Base-by-base conservation (phyloP, 345 rosid genomes). In the Eucalyptus pauciflora region DNA sequence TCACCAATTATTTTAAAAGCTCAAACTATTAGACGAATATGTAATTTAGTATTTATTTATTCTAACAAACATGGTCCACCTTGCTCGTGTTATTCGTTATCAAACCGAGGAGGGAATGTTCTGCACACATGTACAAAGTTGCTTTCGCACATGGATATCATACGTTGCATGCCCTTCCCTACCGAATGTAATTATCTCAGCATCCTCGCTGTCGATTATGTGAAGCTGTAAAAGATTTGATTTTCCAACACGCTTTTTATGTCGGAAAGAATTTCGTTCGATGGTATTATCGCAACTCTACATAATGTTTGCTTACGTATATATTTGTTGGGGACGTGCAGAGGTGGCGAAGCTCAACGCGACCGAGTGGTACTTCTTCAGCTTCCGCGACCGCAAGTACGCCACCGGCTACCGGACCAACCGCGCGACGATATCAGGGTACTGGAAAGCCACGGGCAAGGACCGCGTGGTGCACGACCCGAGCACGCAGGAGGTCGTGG, bases 401-500 rank as follows among this genome's bases (percentile, higher is more conserved):
- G 88, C 99, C 88, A 97, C 96, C 89, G 99, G 99, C 22, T 99
- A 97, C 89, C 92, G 99, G 5, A 99, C 99, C 4, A 97, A 97
- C 88, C 94, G 99, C 2, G 99, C 96, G 29, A 97, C 99, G 0
- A 96, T 98, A 69, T 97, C 99, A 2, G 99, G 99, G 4, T 97
- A 97, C 87, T 97, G 99, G 99, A 97, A 97, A 91, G 99, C 99
- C 4, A 97, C 99, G 0, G 99, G 99, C 91, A 99, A 99, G n/a
- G 99, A 97, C 91, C 91, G 99, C 87, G 96, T 96, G 99, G 95
- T 97, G 87, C 90, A 95, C 89, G 94, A 90, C 4, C 98, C 95
- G 92, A 94, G 90, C 62, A 93, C 94, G 41, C 93, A 95, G 52
- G 93, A 96, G 3, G 96, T 97, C 76, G 99, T 97, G 45, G 99